Base-by-base conservation (phyloP, 345 rosid species). In the Salix dunnii region DNA sequence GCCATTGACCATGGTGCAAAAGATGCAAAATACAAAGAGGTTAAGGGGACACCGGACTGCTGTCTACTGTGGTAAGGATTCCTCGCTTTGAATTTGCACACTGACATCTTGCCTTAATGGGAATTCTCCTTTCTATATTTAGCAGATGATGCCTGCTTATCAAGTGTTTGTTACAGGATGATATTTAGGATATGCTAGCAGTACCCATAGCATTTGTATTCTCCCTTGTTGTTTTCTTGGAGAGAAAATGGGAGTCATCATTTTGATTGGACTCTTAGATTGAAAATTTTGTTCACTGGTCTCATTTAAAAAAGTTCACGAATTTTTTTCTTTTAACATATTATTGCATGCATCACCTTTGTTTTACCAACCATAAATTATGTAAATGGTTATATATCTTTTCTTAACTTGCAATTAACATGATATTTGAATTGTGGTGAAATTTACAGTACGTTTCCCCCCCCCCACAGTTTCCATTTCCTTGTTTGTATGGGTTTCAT, bases 11-110 rank as follows among this genome's bases (percentile, higher is more conserved):
- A 89, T 96, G 97, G 97, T 96, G 81, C 97, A 94, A 80, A 94
- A 88, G 88, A 94, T 96, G 99, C 97, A 92, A 82, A 96, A 92
- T 73, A 88, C 88, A 73, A 96, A 93, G 90, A 91, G 86, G 86
- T 69, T 94, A 74, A 87, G 98, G 75, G 99, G 99, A 64, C 99
- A 94, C 81, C 86, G 98, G 70, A 91, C 92, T 84, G 97, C 99
- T 78, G 99, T 94, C 76, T 96, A 96, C 84, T 96, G 99, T 82
- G 98, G 99, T 96, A 90, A 71, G 86, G 42, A 12, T 35, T 66
- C 66, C 35, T 51, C 67, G 17, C 67, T 35, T 76, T 53, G 17
- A 36, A 77, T 33, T 48, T 48, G 5, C 31, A 27, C 11, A 35
- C 28, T 67, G 40, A n/a, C 31, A n/a, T 31, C 25, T 62, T 74